Evolutionary conservation across 2,329 filamentous ascomycete genomes (phyloP).

Genomic region (Arachnomyces sp.): DNA sequence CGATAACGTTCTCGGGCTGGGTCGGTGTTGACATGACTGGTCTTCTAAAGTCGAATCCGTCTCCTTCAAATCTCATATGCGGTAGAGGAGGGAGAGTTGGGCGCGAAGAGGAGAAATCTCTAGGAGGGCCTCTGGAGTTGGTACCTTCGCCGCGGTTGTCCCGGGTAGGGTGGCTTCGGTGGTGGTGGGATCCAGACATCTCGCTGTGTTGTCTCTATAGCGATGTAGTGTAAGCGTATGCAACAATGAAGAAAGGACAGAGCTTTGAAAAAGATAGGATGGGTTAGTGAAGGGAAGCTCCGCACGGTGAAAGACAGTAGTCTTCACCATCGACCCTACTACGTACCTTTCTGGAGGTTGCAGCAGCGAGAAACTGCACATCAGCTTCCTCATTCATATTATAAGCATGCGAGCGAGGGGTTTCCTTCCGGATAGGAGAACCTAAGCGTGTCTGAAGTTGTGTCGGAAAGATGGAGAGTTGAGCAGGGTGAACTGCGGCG

Average conservation of each 20-base stretch:
- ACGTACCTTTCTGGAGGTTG: slow-evolving; percentile 32
- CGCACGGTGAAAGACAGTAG: no score
- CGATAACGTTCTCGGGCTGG: slow-evolving; percentile 32
- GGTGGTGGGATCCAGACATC: slow-evolving; percentile 26
- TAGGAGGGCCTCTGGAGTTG: slow-evolving; percentile 13
- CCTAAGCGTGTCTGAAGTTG: no score
- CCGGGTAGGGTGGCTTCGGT: slow-evolving; percentile 20
- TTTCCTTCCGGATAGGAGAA: no score
- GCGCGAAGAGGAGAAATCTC: slow-evolving; percentile 10
- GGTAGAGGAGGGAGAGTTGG: slow-evolving; percentile 23
- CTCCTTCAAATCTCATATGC: slow-evolving; percentile 37
- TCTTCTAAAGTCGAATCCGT: slow-evolving; percentile 48
- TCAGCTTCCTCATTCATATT: slow-evolving; percentile 30
- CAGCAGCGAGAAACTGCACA: slow-evolving; percentile 28
- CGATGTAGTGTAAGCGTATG: slow-evolving; percentile 7
- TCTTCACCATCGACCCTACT: no score
- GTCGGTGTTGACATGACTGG: slow-evolving; percentile 39
- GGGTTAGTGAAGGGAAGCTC: no score
- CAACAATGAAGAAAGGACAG: background rate
- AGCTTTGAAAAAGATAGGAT: no score
- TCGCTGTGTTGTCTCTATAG: slow-evolving; percentile 18
- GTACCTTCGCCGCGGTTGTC: slow-evolving; percentile 19
- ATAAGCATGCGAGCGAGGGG: no score
- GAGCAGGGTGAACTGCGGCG: no score
- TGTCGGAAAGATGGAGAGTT: no score